A percentile compares a stretch with the other conserved stretches of the same genome.
phyloP scores from a whole-genome alignment of 1,139 yeast genomes.

The Yamadazyma membranifaciens region DNA sequence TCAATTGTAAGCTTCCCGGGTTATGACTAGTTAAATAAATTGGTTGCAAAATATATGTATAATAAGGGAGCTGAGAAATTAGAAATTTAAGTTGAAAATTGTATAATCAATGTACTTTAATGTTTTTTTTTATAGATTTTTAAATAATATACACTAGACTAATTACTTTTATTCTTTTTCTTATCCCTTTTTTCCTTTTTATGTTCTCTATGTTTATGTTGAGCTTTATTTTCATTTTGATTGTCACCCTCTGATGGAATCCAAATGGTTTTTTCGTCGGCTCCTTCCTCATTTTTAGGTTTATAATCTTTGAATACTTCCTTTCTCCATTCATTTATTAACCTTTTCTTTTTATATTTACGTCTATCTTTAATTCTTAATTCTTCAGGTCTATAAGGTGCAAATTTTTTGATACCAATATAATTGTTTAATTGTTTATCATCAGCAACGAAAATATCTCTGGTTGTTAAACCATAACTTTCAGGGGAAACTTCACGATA shows the following conservation, averaged over 20 bases:
- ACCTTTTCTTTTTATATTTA: constrained; percentile 76
- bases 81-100: too few species aligned
- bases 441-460: constrained; percentile 89
- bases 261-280: constrained; percentile 35
- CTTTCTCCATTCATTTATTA: constrained; percentile 83
- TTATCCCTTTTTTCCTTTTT: constrained; percentile 1
- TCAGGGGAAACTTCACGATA: constrained; percentile 97
- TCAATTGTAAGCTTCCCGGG: constrained; percentile 44
- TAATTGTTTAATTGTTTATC: constrained; percentile 80
- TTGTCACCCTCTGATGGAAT: constrained; percentile 23
- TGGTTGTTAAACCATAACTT: constrained; percentile 76
- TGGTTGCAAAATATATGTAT: too few species aligned
- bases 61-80: not conserved
- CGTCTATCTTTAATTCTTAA: constrained; percentile 74
- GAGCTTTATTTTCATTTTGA: constrained; percentile 9
- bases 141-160: constrained; percentile 1
- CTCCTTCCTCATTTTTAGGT: constrained; percentile 38
- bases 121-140: not conserved
- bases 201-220: not conserved
- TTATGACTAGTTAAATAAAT: constrained; percentile 23
- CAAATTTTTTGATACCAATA: constrained; percentile 88
- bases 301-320: constrained; percentile 67
- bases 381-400: constrained; percentile 84
- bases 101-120: not conserved
- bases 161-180: not conserved